Evolutionary conservation across 768 basidiomycete species (phyloP), one percentile per base, ranked within the genome.

Genomic region (Tephrocybe sp.): DNA sequence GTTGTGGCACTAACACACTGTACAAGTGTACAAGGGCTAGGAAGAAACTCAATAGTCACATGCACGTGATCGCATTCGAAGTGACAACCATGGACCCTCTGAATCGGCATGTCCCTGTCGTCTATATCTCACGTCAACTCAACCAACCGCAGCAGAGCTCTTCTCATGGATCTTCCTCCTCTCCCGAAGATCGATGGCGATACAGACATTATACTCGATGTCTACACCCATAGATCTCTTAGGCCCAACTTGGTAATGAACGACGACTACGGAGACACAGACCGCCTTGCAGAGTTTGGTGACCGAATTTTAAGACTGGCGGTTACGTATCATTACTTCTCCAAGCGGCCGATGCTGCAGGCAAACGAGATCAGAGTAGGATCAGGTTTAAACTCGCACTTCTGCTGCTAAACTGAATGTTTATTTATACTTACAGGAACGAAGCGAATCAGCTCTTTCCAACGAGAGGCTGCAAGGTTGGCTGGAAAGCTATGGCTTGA

Each of bases 211-310:
- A 63, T 82, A 42, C 75, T 87, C 48, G 83, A 85, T 57, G 74
- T 86, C 45, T 80, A 73, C 64, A 81, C 77, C 0, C 82, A 85
- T 47, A 64, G 62, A 25, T 73, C 78, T 2, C 57, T 79, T 17
- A 69, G 71, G 50, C 43, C 52, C 37, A 12, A 46, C 7, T 58
- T 58, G 3, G 47, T 51, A 3, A 43, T 64, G 56, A 76, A 75
- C 24, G 68, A 76, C 4, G 73, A 77, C 36, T 84, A 84, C 57
- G 83, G 84, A 10, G 81, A 83, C 58, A 74, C 73, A 18, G 76
- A 80, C 20, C 80, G 88, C 39, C 75, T 90, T 11, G 77, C 77
- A 5, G 74, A 76, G 39, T 71, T 89, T 10, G 88, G 88, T 7
- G 61, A 68, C 44, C 73, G 69, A 51, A 76, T 78, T 4, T 68